phyloP scores from a whole-genome alignment of 2,329 filamentous ascomycete genomes.

The Ilyonectria mors-panacis region DNA sequence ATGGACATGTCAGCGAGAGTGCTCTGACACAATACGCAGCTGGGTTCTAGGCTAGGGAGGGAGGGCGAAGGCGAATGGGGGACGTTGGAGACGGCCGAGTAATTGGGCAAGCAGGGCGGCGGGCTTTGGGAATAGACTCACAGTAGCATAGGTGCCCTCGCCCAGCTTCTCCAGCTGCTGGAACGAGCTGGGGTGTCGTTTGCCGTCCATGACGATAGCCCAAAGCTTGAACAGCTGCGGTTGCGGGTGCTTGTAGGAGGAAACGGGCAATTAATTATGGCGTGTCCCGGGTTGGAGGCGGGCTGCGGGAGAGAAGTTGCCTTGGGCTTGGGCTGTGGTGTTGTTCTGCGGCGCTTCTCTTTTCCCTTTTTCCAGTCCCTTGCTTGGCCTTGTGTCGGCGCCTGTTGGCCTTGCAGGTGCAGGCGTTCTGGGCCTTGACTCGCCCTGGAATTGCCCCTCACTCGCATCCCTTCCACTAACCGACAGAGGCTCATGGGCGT shows the following conservation, averaged over 20 bases:
- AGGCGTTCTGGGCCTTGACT: not conserved
- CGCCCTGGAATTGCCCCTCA: slow-evolving; percentile 7
- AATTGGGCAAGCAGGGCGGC: not conserved
- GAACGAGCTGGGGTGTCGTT: slow-evolving; percentile 95
- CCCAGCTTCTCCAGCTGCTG: slow-evolving; percentile 99
- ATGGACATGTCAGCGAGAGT: slow-evolving; percentile 31
- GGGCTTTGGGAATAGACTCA: slow-evolving; percentile 61
- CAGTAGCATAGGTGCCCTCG: slow-evolving; percentile 98
- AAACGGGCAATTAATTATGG: slow-evolving; percentile 6
- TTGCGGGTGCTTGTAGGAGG: slow-evolving; percentile 5
- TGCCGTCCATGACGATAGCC: slow-evolving; percentile 82
- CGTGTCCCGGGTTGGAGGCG: slow-evolving; percentile 7
- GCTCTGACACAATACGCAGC: not conserved
- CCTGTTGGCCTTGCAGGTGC: slow-evolving; percentile 8
- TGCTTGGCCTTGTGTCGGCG: not conserved
- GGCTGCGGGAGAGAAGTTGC: slow-evolving; percentile 11
- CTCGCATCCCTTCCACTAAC: slow-evolving; percentile 2
- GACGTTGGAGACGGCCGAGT: not conserved
- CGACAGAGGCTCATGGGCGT: not conserved
- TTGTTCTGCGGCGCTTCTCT: slow-evolving; percentile 7
- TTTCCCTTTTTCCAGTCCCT: not conserved
- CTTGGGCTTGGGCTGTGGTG: slow-evolving; percentile 19
- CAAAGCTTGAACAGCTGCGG: slow-evolving; percentile 1
- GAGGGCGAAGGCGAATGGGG: not conserved
- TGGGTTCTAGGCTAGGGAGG: not conserved